A percentile compares a stretch with the other conserved stretches of the same genome.
These are phyloP conservation scores for Fistulifera pelliculosa DNA, from an alignment of 108 stramenopile species.

Conservation along the genomic window DNA sequence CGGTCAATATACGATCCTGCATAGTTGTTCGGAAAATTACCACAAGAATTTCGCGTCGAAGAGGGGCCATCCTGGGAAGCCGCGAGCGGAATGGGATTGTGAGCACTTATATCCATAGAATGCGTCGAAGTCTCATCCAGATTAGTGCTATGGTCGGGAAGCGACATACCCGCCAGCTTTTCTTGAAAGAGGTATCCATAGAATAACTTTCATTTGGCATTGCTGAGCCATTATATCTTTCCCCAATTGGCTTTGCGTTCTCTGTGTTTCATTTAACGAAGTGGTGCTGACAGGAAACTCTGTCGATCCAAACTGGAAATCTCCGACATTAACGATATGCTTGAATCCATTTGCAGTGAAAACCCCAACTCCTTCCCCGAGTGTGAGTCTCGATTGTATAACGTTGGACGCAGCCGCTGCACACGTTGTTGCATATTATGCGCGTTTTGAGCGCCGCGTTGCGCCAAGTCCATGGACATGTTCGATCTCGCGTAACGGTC, in stretches of 20 bases:
- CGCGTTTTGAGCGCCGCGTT: not conserved
- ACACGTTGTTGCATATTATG: not conserved
- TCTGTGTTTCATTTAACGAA: too few relatives aligned
- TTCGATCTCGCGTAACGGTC: too few relatives aligned
- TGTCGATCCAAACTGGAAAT: slow-evolving; percentile 15
- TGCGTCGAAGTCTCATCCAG: not conserved
- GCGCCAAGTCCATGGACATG: too few relatives aligned
- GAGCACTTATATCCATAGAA: too few relatives aligned
- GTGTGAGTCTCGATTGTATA: slow-evolving; percentile 7
- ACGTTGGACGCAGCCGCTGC: slow-evolving; percentile 14
- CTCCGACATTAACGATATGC: slow-evolving; percentile 22
- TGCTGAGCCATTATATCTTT: too few relatives aligned
- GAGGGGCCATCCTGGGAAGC: too few relatives aligned
- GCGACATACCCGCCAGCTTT: not conserved
- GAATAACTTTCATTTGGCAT: too few relatives aligned
- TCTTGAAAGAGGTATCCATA: not conserved
- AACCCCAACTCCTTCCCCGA: slow-evolving; percentile 14
- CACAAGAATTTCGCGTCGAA: too few relatives aligned
- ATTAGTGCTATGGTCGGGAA: slow-evolving; percentile 1
- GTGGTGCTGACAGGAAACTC: too few relatives aligned
- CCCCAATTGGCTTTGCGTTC: too few relatives aligned
- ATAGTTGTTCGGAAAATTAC: too few relatives aligned
- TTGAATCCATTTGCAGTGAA: slow-evolving; percentile 10
- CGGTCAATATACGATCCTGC: slow-evolving; percentile 12
- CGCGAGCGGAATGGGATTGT: too few relatives aligned